Evolutionary conservation across 371 early-diverging fungal species (phyloP), one percentile per base, ranked within the genome.

Genomic region (Haplosporangium sp.): DNA sequence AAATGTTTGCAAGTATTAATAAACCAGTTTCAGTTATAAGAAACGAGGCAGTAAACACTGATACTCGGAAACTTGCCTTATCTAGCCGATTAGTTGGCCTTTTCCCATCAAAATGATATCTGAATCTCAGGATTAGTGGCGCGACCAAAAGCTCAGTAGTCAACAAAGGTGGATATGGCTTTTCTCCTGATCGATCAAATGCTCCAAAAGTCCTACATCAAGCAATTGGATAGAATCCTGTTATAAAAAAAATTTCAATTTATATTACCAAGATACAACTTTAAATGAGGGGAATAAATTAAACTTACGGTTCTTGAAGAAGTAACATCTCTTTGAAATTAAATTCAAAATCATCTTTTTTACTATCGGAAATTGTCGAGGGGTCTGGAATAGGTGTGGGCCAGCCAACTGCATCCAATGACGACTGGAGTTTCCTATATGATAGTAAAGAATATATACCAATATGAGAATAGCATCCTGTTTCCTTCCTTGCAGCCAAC

Each of bases 11-110:
- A 61, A 50, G 20, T 19, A n/a, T 52, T 20, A 52, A 52, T 52
- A 45, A 10, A 52, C 52, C 7, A 52, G 7, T 9, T 52, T n/a
- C 10, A 4, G 45, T 45, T 45, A 45, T 13, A 13, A 45, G 19
- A 20, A 19, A 15, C 17, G 0, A 19, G 19, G 19, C 20, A 27
- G 27, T 27, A 4, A 2, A 9, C 19, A 19, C n/a, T 17, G 52
- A 3, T 15, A 19, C 52, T 8, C 10, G 45, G 10, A 3, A 19
- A 11, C 35, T n/a, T 84, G 87, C 90, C 85, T 94, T 95, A 72
- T 96, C 96, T 1, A 92, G 83, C 39, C 95, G 88, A 70, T 94
- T 95, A 0, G 96, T 96, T 2, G 92, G 90, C 47, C 92, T 86
- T 20, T 87, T 86, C 5, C 92, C 89, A 55, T 92, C 93, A 77